phyloP scores from a whole-genome alignment of 2,329 filamentous ascomycete species.

The Tetracladium maxilliforme region DNA sequence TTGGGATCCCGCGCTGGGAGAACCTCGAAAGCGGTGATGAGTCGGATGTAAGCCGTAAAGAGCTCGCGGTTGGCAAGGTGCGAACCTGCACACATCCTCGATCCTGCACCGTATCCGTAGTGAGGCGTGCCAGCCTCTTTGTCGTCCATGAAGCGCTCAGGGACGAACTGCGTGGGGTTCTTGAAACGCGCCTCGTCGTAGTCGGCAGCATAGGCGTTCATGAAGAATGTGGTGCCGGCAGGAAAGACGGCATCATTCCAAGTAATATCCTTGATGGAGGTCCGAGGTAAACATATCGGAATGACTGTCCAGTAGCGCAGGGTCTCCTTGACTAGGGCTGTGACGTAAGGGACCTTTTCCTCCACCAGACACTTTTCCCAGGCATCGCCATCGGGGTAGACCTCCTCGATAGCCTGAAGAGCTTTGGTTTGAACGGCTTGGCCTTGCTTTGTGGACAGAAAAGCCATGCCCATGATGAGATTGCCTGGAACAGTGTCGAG shows the following conservation, averaged over 20 bases:
- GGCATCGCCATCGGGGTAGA: constrained; percentile 61
- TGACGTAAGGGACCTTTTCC: constrained; percentile 65
- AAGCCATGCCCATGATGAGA: constrained; percentile 65
- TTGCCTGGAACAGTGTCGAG: constrained; percentile 73
- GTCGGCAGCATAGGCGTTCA: constrained; percentile 66
- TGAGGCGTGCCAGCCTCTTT: constrained; percentile 35
- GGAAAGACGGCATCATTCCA: constrained; percentile 56
- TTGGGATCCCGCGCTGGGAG: constrained; percentile 25
- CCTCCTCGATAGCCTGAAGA: constrained; percentile 52
- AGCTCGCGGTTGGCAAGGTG: constrained; percentile 50
- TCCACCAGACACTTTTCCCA: constrained; percentile 61
- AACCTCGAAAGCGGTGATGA: constrained; percentile 44
- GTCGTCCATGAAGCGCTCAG: constrained; percentile 52
- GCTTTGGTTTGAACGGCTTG: constrained; percentile 57
- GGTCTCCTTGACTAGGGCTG: constrained; percentile 64
- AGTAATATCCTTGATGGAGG: constrained; percentile 56
- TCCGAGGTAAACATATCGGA: constrained; percentile 61
- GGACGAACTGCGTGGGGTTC: constrained; percentile 45
- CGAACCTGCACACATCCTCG: constrained; percentile 47
- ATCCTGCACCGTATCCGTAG: constrained; percentile 47
- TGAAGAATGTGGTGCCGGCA: constrained; percentile 65
- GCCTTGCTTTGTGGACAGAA: constrained; percentile 52
- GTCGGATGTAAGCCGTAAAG: constrained; percentile 41
- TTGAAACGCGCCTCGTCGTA: constrained; percentile 58
- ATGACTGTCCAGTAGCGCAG: constrained; percentile 70